A percentile compares a stretch with the other conserved stretches of the same genome.
Evolutionary conservation across 805 yeast species (phyloP).

Genomic region (Ogataea wickerhamii): DNA sequence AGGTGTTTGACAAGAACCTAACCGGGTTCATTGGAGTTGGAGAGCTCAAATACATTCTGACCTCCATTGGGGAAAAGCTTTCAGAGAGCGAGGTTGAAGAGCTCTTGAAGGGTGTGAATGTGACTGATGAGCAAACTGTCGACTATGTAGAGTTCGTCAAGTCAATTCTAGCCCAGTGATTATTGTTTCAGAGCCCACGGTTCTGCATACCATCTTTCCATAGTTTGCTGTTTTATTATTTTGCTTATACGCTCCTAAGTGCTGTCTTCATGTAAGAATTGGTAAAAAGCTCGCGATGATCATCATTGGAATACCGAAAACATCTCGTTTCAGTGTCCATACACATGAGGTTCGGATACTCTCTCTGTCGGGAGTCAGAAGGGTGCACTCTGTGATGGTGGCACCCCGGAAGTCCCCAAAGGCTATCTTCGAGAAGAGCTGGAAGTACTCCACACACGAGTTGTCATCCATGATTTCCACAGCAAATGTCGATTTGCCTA

Average conservation of each 20-base stretch:
- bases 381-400: slow-evolving; percentile 82
- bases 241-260: no score
- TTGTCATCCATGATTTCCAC: slow-evolving; percentile 84
- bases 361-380: slow-evolving; percentile 56
- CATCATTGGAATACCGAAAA: slow-evolving; percentile 97
- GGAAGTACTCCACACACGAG: slow-evolving; percentile 84
- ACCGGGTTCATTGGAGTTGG: slow-evolving; percentile 98
- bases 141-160: slow-evolving; percentile 94
- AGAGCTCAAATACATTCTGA: slow-evolving; percentile 88
- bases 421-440: slow-evolving; percentile 77
- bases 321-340: slow-evolving; percentile 93
- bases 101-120: slow-evolving; percentile 89
- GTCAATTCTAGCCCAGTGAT: slow-evolving; percentile 82
- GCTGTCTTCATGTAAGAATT: slow-evolving; percentile 46
- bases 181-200: background rate
- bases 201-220: background rate
- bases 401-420: slow-evolving; percentile 88
- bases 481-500: slow-evolving; percentile 66
- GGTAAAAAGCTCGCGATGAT: slow-evolving; percentile 92
- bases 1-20: slow-evolving; percentile 93
- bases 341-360: slow-evolving; percentile 72
- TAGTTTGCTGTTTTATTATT: slow-evolving; percentile 1
- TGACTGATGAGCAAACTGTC: slow-evolving; percentile 89
- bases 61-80: slow-evolving; percentile 93
- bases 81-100: slow-evolving; percentile 92